Percentiles rank a stretch among this genome's conserved stretches.
Evolutionary conservation across 106 monocot genomes (phyloP).

Genomic region (Xerophyta viscosa): DNA sequence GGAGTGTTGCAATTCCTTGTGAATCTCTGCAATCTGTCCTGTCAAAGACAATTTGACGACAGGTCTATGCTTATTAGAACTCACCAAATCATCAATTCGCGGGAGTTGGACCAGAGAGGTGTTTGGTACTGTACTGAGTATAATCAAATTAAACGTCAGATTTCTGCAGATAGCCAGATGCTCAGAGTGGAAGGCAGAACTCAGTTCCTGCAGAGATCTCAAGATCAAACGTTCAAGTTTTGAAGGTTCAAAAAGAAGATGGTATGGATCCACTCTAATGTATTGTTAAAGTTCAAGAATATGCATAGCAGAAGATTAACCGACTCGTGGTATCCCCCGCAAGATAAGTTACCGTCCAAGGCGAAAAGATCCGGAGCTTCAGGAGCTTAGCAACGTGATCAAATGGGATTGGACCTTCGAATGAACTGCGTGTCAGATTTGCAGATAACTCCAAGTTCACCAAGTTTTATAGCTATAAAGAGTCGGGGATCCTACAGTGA

Average conservation of each 20-base stretch:
- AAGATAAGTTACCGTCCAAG: slow-evolving; percentile 25
- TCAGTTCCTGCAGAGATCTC: slow-evolving; percentile 5
- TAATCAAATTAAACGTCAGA: slow-evolving; percentile 35
- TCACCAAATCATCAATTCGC: slow-evolving; percentile 34
- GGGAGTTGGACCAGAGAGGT: slow-evolving; percentile 33
- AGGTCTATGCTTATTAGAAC: slow-evolving; percentile 21
- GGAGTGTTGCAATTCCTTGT: slow-evolving; percentile 9
- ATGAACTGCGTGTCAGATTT: slow-evolving; percentile 41
- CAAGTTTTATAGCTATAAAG: slow-evolving; percentile 18
- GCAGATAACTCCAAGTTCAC: slow-evolving; percentile 34
- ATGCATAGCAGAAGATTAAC: slow-evolving; percentile 18
- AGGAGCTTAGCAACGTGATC: slow-evolving; percentile 20
- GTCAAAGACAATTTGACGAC: slow-evolving; percentile 29
- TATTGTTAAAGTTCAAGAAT: slow-evolving; percentile 32
- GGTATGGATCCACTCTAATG: slow-evolving; percentile 43
- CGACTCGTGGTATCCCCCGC: slow-evolving; percentile 41
- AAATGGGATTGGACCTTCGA: slow-evolving; percentile 39
- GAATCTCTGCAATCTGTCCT: slow-evolving; percentile 25
- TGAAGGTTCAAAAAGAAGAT: slow-evolving; percentile 24
- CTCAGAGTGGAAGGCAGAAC: slow-evolving; percentile 37
- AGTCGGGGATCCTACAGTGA: slow-evolving; percentile 27
- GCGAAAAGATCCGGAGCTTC: slow-evolving; percentile 29
- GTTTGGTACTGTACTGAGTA: slow-evolving; percentile 23
- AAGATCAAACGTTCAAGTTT: slow-evolving; percentile 31
- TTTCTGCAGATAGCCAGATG: slow-evolving; percentile 37